Base-by-base conservation (phyloP, 2,329 filamentous ascomycete genomes). In the Colletotrichum gloeosporioides region DNA sequence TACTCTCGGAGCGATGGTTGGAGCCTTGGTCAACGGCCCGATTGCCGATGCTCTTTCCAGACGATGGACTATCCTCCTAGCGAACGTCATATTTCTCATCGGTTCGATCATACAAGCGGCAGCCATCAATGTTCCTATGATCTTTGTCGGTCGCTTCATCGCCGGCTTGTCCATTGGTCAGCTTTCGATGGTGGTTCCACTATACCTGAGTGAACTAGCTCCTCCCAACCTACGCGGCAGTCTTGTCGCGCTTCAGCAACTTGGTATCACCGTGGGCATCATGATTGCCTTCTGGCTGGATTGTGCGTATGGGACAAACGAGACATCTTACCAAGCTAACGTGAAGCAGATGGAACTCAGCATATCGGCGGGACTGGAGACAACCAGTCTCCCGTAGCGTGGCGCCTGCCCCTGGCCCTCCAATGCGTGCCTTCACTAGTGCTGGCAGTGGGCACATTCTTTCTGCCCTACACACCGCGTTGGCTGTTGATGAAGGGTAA, bases 1-100 rank as follows among this genome's bases (percentile, higher is more conserved):
- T 22, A 88, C 91, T 79, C 85, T 92, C 3, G 90, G 90, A 69
- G 90, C 90, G 49, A 89, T 87, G 87, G 80, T 88, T 65, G 89
- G 89, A 4, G 89, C 88, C 3, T 81, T 90, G 31, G 68, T 84
- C 75, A 86, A 86, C 70, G 86, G 86, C 2, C 83, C 86, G 2
- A 78, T 86, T 31, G 84, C 84, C 31, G 84, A 86, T 72, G 79
- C 78, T 4, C 70, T 85, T 29, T 81, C 81, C 2, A 79, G 85
- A 27, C 85, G 83, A 69, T 80, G 83, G 4, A 83, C 83, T 8
- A 85, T 86, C 66, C 77, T 85, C 8, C 66, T 84, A 4, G 84
- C 83, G 36, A 82, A 84, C 9, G 79, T 82, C 44, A 80, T 85
- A 70, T 85, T 85, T 72, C 79, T 83, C 13, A 82, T 89, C 69